These are phyloP conservation scores for Scleroderma bovista DNA, from an alignment of 768 basidiomycete species.

Conservation along the genomic window DNA sequence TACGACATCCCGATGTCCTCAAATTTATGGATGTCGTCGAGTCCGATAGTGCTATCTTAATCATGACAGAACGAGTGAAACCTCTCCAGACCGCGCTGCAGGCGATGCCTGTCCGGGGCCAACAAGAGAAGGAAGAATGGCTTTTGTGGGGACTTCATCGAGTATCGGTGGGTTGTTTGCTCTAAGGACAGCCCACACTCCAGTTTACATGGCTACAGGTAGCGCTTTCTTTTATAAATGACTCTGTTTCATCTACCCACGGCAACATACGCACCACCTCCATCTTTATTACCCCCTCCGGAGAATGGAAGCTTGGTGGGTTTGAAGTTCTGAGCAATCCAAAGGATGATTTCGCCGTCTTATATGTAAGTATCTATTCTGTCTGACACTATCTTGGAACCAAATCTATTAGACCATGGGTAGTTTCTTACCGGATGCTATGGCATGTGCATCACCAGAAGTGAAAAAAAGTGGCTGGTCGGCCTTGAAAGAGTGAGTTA, in stretches of 20 bases:
- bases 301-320: conserved; percentile 96
- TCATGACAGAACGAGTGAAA: conserved; percentile 91
- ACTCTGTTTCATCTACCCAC: conserved; percentile 75
- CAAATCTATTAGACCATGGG: conserved; percentile 54
- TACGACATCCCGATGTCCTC: conserved; percentile 92
- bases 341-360: conserved; percentile 69
- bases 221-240: conserved; percentile 87
- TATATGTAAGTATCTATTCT: conserved; percentile 59
- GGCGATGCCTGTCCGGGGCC: conserved; percentile 54
- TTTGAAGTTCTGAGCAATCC: conserved; percentile 86
- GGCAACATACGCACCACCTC: conserved; percentile 71
- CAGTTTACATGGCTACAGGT: conserved; percentile 42
- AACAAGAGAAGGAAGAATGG: conserved; percentile 80
- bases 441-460: conserved; percentile 71
- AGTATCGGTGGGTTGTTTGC: conserved; percentile 57
- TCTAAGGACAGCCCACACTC: not conserved
- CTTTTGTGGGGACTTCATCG: conserved; percentile 90
- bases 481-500: conserved; percentile 69
- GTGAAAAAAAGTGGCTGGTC: conserved; percentile 86
- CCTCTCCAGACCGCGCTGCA: conserved; percentile 62
- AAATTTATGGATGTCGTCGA: conserved; percentile 94
- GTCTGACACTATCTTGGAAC: conserved; percentile 6
- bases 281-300: conserved; percentile 86
- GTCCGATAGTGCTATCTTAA: conserved; percentile 79
- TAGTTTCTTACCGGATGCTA: conserved; percentile 54